Evolutionary conservation across 306 rosid species (phyloP).

Genomic region (Canavalia gladiata): DNA sequence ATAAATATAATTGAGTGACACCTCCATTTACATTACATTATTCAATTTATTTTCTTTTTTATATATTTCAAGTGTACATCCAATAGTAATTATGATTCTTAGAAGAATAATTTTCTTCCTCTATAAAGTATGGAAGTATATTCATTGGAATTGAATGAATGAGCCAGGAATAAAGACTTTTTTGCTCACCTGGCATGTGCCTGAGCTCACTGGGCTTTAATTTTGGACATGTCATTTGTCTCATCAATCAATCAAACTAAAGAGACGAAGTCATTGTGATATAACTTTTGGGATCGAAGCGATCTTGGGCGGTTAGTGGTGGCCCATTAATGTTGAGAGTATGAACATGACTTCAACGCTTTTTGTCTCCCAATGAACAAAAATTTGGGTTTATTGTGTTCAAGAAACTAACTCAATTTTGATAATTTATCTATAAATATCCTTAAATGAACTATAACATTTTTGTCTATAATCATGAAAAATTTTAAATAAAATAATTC

Average conservation of each 20-base stretch:
- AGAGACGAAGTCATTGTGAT: slow-evolving; percentile 26
- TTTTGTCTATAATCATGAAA: not conserved
- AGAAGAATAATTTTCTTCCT: not conserved
- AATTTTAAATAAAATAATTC: not conserved
- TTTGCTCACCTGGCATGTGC: slow-evolving; percentile 44
- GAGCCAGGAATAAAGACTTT: slow-evolving; percentile 35
- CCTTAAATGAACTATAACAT: not conserved
- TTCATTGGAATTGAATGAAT: not conserved
- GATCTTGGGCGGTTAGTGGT: slow-evolving; percentile 47
- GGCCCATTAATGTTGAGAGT: slow-evolving; percentile 36
- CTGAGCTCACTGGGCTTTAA: slow-evolving; percentile 35
- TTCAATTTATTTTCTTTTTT: not conserved
- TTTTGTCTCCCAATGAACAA: not conserved
- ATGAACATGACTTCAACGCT: not conserved
- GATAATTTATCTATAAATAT: not conserved
- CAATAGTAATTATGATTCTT: not conserved
- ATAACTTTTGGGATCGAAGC: slow-evolving; percentile 25
- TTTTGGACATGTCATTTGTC: slow-evolving; percentile 43
- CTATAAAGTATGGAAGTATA: not conserved
- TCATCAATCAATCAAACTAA: slow-evolving; percentile 51
- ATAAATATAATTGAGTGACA: too few relatives aligned
- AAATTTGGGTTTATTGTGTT: not conserved
- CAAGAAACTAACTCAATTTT: not conserved
- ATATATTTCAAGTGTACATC: not conserved
- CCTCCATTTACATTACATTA: not conserved